Conservation (phyloP, 495 filamentous ascomycete genomes). For the Hypoxylon lienhwacheense region DNA sequence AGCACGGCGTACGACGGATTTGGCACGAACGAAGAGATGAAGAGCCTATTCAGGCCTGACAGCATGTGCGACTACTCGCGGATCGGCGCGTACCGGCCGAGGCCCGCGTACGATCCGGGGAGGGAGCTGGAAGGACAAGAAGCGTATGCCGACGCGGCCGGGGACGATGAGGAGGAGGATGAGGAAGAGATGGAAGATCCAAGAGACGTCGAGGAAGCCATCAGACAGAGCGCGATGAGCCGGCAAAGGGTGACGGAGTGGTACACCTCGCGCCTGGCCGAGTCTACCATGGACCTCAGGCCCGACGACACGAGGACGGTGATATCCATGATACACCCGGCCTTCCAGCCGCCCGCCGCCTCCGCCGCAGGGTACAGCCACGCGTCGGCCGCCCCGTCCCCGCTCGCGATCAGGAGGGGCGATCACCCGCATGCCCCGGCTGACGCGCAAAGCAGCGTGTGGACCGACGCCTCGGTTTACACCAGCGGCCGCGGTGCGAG, state of each 20-base stretch:
- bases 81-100: not conserved
- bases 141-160: not conserved
- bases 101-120: not conserved
- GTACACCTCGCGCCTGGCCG: constrained; percentile 21
- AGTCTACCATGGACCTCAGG: not conserved
- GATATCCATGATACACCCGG: constrained; percentile 35
- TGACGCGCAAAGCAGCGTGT: not conserved
- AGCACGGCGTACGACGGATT: constrained; percentile 13
- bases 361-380: constrained; percentile 7
- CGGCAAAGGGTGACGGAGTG: constrained; percentile 21
- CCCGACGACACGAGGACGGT: constrained; percentile 26
- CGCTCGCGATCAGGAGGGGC: constrained; percentile 18
- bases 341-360: constrained; percentile 21
- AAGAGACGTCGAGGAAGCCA: constrained; percentile 17
- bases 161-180: constrained; percentile 5
- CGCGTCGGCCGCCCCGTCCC: constrained; percentile 24
- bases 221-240: constrained; percentile 4
- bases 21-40: not conserved
- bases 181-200: not conserved
- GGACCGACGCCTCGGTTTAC: constrained; percentile 31
- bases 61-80: constrained; percentile 24
- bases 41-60: constrained; percentile 33
- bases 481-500: not conserved
- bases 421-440: not conserved
- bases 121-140: not conserved